These are phyloP conservation scores for Fistulifera solaris DNA, from an alignment of 108 stramenopile genomes.

Conservation along the genomic window DNA sequence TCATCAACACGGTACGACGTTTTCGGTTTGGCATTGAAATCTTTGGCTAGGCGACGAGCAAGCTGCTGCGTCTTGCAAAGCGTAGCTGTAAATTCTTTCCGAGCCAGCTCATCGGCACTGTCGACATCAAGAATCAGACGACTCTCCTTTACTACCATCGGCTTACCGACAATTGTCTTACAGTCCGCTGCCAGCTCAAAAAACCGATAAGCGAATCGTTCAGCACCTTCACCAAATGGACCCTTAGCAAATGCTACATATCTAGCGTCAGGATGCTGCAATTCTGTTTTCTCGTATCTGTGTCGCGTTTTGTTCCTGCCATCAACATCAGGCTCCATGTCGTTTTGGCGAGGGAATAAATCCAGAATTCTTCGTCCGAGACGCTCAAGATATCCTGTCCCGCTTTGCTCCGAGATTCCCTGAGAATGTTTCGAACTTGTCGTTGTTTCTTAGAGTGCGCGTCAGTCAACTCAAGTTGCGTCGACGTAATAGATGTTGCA, in stretches of 20 bases:
- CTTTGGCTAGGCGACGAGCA: constrained; percentile 24
- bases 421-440: background rate
- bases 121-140: constrained; percentile 27
- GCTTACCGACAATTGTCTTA: constrained; percentile 16
- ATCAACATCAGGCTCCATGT: background rate
- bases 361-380: no score
- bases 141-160: constrained; percentile 45
- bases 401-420: background rate
- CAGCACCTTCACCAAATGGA: constrained; percentile 46
- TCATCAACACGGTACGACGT: constrained; percentile 9
- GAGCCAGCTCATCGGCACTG: background rate
- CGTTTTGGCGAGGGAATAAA: background rate
- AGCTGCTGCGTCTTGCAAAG: constrained; percentile 38
- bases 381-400: no score
- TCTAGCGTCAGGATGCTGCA: constrained; percentile 1
- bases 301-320: background rate
- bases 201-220: constrained; percentile 35
- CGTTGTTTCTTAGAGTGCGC: background rate
- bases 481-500: background rate
- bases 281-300: background rate
- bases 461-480: background rate
- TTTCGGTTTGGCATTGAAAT: constrained; percentile 29
- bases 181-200: constrained; percentile 33
- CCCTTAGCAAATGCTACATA: constrained; percentile 15
- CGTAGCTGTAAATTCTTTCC: constrained; percentile 23